phyloP scores from a whole-genome alignment of 169 alveolate species.

The Plasmodium vivax region DNA sequence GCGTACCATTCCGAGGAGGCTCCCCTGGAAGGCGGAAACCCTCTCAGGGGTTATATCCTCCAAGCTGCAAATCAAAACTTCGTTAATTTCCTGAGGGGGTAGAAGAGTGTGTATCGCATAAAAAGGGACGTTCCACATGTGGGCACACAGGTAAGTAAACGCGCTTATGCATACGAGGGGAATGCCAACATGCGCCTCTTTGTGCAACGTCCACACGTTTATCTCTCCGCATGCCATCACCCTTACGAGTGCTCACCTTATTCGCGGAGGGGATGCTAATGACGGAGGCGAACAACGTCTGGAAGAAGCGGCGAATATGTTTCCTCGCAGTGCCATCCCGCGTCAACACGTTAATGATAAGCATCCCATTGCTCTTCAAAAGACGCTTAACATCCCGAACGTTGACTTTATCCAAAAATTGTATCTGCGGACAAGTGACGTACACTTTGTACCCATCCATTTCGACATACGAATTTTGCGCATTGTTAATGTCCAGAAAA shows the following conservation, averaged over 20 bases:
- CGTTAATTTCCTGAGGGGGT: constrained; percentile 52
- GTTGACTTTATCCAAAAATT: constrained; percentile 32
- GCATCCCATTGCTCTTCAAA: constrained; percentile 38
- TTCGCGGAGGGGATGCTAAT: constrained; percentile 44
- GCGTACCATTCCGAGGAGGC: constrained; percentile 23
- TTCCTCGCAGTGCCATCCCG: constrained; percentile 34
- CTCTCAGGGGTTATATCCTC: constrained; percentile 15
- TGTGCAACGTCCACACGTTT: background rate
- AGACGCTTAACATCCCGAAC: constrained; percentile 16
- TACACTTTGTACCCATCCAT: constrained; percentile 29
- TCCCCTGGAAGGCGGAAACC: background rate
- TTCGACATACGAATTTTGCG: constrained; percentile 42
- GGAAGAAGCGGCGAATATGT: constrained; percentile 32
- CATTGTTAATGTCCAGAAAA: constrained; percentile 70
- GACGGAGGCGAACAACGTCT: constrained; percentile 14
- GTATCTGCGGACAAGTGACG: constrained; percentile 49
- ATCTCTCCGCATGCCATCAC: background rate
- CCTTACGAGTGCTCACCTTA: constrained; percentile 4
- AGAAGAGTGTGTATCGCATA: background rate
- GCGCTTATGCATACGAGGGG: background rate
- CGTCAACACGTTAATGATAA: constrained; percentile 58
- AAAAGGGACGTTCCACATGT: background rate
- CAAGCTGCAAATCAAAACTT: constrained; percentile 37
- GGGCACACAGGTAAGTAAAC: background rate
- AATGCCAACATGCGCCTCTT: background rate